Evolutionary conservation across 768 basidiomycete species (phyloP), one percentile per base, ranked within the genome.

Genomic region (Phylloporus sp.): DNA sequence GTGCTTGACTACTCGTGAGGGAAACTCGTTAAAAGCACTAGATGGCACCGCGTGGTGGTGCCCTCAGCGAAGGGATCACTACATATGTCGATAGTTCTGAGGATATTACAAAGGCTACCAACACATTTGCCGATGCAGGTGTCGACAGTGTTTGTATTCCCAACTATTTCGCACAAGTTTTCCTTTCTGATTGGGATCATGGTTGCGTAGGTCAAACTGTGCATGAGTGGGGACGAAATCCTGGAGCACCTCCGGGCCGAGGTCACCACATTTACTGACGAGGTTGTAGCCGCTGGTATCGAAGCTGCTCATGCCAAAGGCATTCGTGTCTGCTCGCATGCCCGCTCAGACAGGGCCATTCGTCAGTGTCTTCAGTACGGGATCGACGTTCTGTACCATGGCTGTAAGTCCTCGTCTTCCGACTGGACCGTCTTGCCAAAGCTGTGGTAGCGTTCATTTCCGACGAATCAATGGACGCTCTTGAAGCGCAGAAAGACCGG

Each of bases 211-310:
- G 42, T 71, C 57, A 72, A 72, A 40, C 47, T 72, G 13, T 67
- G 60, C 3, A 72, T 72, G 71, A 69, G 65, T 11, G 71, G 71
- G 0, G 71, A 72, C 11, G 70, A 72, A 44, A 68, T 70, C 26
- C 68, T 67, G 0, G 67, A 70, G 24, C 32, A 58, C 18, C 63
- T 72, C 36, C 67, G 70, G 2, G 69, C 71, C 5, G 71, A 72
- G 48, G 61, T 63, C 35, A 70, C 54, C 10, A 72, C 71, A 9
- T 72, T 72, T 49, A 35, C 65, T 0, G 71, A 72, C 24, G 58
- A 65, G 42, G 55, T 69, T 5, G 70, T 70, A 2, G 69, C 64
- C 16, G 63, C 70, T n/a, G 69, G 63, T 18, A 62, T 69, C 4
- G 68, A 71, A 59, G 65, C 61, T 8, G 71, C 71, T 16, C 71